A percentile compares a stretch with the other conserved stretches of the same genome.
Conservation (phyloP, 1,284 basidiomycete species). For the Phlebopus sp. region DNA sequence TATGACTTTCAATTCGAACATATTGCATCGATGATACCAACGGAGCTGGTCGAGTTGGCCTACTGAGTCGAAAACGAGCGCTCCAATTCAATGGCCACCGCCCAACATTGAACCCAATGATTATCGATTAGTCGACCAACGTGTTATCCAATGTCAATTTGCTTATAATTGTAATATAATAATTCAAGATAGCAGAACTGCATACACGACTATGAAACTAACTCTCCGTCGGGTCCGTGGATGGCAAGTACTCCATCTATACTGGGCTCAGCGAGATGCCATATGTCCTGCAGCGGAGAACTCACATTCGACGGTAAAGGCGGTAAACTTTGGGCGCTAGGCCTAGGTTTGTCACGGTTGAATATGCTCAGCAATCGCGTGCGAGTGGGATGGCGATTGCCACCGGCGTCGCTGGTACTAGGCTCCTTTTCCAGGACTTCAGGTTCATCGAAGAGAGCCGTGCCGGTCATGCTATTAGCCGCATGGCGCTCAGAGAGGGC, state of each 20-base stretch:
- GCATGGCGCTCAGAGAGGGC: neutral
- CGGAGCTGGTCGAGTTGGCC: too few relatives aligned
- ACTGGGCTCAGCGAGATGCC: neutral
- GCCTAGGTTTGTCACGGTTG: conserved; percentile 23
- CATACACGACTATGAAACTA: too few relatives aligned
- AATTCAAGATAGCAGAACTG: too few relatives aligned
- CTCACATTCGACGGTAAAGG: conserved; percentile 17
- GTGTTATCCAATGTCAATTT: too few relatives aligned
- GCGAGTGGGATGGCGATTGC: conserved; percentile 20
- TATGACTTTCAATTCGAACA: conserved; percentile 19
- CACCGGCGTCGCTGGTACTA: conserved; percentile 4
- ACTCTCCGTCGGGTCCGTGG: conserved; percentile 4
- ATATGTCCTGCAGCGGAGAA: neutral
- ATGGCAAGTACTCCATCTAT: conserved; percentile 10
- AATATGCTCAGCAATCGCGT: conserved; percentile 27
- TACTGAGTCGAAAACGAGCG: too few relatives aligned
- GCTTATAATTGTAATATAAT: too few relatives aligned
- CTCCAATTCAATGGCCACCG: too few relatives aligned
- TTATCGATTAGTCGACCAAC: too few relatives aligned
- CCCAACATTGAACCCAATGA: too few relatives aligned
- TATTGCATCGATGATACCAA: neutral
- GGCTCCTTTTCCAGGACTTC: conserved; percentile 11
- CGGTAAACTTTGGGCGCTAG: conserved; percentile 6
- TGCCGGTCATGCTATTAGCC: conserved; percentile 13
- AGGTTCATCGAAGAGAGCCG: conserved; percentile 23